Conservation (phyloP, 2,329 filamentous ascomycete species). For the Paramyrothecium sp. region DNA sequence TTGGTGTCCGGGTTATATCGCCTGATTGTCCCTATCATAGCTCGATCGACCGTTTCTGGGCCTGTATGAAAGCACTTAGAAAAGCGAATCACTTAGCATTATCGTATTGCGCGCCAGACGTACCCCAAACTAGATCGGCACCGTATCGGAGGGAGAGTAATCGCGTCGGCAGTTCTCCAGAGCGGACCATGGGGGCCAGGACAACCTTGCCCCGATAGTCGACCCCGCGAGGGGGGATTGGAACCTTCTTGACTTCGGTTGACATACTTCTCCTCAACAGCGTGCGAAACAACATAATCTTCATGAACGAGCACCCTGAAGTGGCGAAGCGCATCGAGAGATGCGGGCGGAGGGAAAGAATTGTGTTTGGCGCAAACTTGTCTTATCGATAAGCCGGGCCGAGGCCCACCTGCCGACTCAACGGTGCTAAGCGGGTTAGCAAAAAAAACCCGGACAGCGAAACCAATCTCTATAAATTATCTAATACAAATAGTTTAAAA, state of each 20-base stretch:
- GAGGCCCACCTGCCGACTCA: not conserved
- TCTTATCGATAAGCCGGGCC: conserved; percentile 7
- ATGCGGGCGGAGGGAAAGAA: not conserved
- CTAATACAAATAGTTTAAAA: too few species aligned
- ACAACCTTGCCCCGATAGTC: conserved; percentile 94
- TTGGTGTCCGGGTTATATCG: conserved; percentile 72
- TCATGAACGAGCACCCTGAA: not conserved
- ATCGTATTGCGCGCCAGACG: conserved; percentile 20
- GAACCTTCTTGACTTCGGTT: conserved; percentile 62
- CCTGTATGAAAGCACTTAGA: conserved; percentile 43
- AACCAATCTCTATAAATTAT: too few species aligned
- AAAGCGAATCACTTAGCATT: not conserved
- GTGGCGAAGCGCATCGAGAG: not conserved
- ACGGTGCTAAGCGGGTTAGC: not conserved
- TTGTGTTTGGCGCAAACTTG: not conserved
- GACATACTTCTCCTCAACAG: conserved; percentile 55
- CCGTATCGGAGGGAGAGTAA: conserved; percentile 90
- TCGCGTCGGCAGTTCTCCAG: conserved; percentile 90
- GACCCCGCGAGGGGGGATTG: conserved; percentile 83
- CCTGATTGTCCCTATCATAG: conserved; percentile 84
- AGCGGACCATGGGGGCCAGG: conserved; percentile 95
- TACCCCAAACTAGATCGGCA: conserved; percentile 94
- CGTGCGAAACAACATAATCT: conserved; percentile 29
- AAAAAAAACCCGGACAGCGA: too few species aligned
- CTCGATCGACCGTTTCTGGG: conserved; percentile 89